Base-by-base conservation (phyloP, 192 early-diverging fungal genomes). In the Gamsiella multidivaricata region DNA sequence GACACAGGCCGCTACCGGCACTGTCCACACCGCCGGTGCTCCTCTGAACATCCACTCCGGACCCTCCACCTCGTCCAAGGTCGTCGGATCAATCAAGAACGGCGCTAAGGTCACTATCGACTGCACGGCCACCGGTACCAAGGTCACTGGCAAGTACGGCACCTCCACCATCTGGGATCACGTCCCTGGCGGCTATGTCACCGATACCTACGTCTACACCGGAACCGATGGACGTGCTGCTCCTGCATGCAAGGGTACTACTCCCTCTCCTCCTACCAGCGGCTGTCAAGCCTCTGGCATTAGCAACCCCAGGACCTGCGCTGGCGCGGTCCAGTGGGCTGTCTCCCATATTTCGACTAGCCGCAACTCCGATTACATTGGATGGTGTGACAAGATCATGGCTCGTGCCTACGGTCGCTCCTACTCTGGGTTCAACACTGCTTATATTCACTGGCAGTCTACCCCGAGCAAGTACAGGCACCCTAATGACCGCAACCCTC, bases 331-430 rank as follows among this genome's bases (percentile, higher is more conserved):
- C 33, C 6, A 12, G 6, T 57, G 55, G 55, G 33, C 34, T 20
- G 10, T 39, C 33, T 1, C 4, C 15, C 0, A 41, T 20, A 14
- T 57, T 20, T 57, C 55, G n/a, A 57, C 55, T 1, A 36, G 55
- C 1, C 36, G 36, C 55, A 57, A 57, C 34, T 14, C 32, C 3
- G 31, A 20, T n/a, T 57, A 57, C 55, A 25, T 57, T 39, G 55
- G 55, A 36, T 39, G 34, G 55, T 57, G 55, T 20, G 55, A 57
- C 34, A 57, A 57, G 55, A 57, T 57, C 55, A 57, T 57, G 55
- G 31, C 55, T 39, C 55, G 31, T 39, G 55, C 55, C 20, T 57
- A 57, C 25, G 55, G 55, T 29, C 55, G 55, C 36, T 1, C 14
- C 25, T 37, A 57, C 55, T 57, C 55, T 23, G 55, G 55, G 5